Conservation (phyloP, 1,284 basidiomycete genomes). For the Abortiporus biennis region DNA sequence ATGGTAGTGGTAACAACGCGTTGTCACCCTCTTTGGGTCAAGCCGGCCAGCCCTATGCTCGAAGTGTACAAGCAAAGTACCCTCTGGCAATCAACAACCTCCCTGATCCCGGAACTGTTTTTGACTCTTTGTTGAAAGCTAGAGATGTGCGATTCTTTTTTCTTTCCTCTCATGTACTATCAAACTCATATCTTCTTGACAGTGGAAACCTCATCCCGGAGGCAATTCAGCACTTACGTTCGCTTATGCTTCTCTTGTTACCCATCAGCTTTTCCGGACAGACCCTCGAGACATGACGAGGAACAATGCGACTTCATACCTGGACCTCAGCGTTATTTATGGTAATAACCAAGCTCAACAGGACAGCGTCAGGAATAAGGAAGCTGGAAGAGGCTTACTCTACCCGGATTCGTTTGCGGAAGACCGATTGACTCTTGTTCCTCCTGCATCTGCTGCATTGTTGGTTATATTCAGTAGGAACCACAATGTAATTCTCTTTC, state of each 20-base stretch:
- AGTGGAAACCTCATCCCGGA: conserved; percentile 55
- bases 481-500: neutral
- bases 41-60: conserved; percentile 70
- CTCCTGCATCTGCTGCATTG: conserved; percentile 68
- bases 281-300: conserved; percentile 51
- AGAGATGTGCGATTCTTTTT: conserved; percentile 37
- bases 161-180: conserved; percentile 14
- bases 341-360: conserved; percentile 60
- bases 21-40: conserved; percentile 65
- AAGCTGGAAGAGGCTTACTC: conserved; percentile 65
- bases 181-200: conserved; percentile 50
- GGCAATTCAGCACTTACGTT: conserved; percentile 79
- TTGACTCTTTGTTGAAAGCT: conserved; percentile 61
- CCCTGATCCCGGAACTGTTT: conserved; percentile 73
- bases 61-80: conserved; percentile 69
- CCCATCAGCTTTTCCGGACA: conserved; percentile 76
- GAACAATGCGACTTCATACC: conserved; percentile 84
- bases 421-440: conserved; percentile 71
- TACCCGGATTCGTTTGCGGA: conserved; percentile 73
- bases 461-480: conserved; percentile 63
- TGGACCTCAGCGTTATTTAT: conserved; percentile 79
- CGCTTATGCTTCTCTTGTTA: conserved; percentile 75
- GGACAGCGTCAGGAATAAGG: conserved; percentile 51
- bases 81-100: conserved; percentile 60
- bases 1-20: conserved; percentile 72